Evolutionary conservation across 2,329 filamentous ascomycete genomes (phyloP).

Genomic region (Karstenula rhodostoma): DNA sequence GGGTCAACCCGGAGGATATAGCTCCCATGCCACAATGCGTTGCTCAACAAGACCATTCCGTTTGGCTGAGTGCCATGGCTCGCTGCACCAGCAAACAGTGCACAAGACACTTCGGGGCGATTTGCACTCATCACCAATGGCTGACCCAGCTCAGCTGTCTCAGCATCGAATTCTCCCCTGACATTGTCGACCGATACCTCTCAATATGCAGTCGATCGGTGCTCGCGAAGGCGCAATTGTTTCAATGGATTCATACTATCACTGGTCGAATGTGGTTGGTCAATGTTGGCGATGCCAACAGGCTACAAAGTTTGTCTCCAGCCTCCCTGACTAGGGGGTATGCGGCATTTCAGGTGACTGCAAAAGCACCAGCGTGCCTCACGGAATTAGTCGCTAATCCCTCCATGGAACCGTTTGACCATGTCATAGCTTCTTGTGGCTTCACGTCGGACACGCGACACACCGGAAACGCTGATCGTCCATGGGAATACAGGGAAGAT

Average conservation of each 20-base stretch:
- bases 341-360: slow-evolving; percentile 27
- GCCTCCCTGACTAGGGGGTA: slow-evolving; percentile 37
- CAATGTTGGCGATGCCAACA: slow-evolving; percentile 41
- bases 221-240: slow-evolving; percentile 45
- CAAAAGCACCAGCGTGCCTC: slow-evolving; percentile 43
- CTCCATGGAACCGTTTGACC: slow-evolving; percentile 38
- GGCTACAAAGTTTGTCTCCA: slow-evolving; percentile 36
- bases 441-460: slow-evolving; percentile 39
- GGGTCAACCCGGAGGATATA: slow-evolving; percentile 48
- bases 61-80: slow-evolving; percentile 44
- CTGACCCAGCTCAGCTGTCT: slow-evolving; percentile 45
- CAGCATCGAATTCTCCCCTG: slow-evolving; percentile 37
- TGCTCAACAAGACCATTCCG: slow-evolving; percentile 42
- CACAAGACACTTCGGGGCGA: slow-evolving; percentile 40
- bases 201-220: slow-evolving; percentile 42
- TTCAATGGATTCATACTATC: slow-evolving; percentile 34
- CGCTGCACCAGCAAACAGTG: slow-evolving; percentile 40
- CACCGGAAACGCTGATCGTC: slow-evolving; percentile 42
- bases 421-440: slow-evolving; percentile 40
- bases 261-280: slow-evolving; percentile 46
- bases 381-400: slow-evolving; percentile 24
- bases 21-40: slow-evolving; percentile 47
- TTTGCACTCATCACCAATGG: slow-evolving; percentile 47
- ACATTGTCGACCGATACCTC: slow-evolving; percentile 35
- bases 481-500: slow-evolving; percentile 43